Base-by-base conservation (phyloP, 192 early-diverging fungal genomes). In the Rhizophagus clarus region DNA sequence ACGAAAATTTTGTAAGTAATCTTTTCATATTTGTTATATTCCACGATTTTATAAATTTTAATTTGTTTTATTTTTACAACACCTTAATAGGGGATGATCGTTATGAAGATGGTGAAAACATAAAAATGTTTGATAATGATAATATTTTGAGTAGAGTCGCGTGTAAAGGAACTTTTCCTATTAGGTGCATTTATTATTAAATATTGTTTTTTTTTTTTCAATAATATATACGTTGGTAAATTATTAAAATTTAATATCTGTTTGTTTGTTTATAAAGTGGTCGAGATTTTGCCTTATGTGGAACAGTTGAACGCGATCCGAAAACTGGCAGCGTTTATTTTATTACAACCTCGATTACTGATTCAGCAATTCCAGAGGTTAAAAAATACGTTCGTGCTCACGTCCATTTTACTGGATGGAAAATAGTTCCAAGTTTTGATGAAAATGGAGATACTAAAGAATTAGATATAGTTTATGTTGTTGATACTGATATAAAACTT, bases 301-400 rank as follows among this genome's bases (percentile, higher is more conserved):
- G 84, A 5, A 87, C 81, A 22, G 83, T 89, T 79, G 88, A 89
- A 24, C 83, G 85, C 3, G 89, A 90, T 81, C 82, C 86, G 24
- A 74, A 81, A 14, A 84, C 82, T 14, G 83, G 85, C 0, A 78
- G 84, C 11, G 74, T 90, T 20, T 84, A 82, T 61, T 87, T 83
- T 49, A 85, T 88, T 0, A 83, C 83, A 3, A 86, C 89, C 4
- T 87, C 86, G 22, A 85, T 90, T 6, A 69, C 80, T 2, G 88
- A 90, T 67, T 47, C 82, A 12, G 82, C 81, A 5, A 81, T 90
- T 11, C 88, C 87, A 17, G 83, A 87, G 10, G 85, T 83, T 31
- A 82, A 82, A n/a, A 81, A 88, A 56, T 83, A 84, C 32, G 86
- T 84, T 17, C 82, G 87, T 31, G 85, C 83, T 8, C 40, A 87